Percentiles rank a stretch among this genome's conserved stretches.
Evolutionary conservation across 192 early-diverging fungal genomes (phyloP).

Genomic region (Thamnidium elegans): DNA sequence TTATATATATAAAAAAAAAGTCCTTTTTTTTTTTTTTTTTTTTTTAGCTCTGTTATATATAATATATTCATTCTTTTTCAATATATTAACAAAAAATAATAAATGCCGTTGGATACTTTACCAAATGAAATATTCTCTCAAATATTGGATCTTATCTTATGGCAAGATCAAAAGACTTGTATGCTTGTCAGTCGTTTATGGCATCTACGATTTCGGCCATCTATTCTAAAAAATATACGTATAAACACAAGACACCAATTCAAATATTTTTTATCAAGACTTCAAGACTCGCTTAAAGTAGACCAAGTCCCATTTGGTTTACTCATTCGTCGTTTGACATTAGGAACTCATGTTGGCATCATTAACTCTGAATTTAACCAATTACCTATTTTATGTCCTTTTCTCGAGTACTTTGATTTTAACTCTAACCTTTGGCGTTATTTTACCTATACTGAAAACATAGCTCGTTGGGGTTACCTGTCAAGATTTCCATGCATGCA

Average conservation of each 20-base stretch:
- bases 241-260: not conserved
- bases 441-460: not conserved
- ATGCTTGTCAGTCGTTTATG: not conserved
- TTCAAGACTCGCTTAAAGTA: no score
- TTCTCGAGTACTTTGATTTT: constrained; percentile 6
- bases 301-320: not conserved
- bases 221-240: not conserved
- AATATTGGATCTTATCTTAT: not conserved
- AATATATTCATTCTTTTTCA: not conserved
- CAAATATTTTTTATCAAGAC: not conserved
- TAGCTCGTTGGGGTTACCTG: not conserved
- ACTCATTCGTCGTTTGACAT: not conserved
- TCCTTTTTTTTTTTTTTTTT: no score
- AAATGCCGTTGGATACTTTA: constrained; percentile 1
- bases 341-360: not conserved
- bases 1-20: not conserved
- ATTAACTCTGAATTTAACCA: constrained; percentile 9
- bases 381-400: not conserved
- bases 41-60: no score
- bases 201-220: not conserved
- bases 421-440: constrained; percentile 5
- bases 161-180: constrained; percentile 6
- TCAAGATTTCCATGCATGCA: not conserved
- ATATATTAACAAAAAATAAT: not conserved
- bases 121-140: constrained; percentile 13